These are phyloP conservation scores for Rhizomucor pusillus DNA, from an alignment of 371 early-diverging fungal genomes.

Conservation along the genomic window DNA sequence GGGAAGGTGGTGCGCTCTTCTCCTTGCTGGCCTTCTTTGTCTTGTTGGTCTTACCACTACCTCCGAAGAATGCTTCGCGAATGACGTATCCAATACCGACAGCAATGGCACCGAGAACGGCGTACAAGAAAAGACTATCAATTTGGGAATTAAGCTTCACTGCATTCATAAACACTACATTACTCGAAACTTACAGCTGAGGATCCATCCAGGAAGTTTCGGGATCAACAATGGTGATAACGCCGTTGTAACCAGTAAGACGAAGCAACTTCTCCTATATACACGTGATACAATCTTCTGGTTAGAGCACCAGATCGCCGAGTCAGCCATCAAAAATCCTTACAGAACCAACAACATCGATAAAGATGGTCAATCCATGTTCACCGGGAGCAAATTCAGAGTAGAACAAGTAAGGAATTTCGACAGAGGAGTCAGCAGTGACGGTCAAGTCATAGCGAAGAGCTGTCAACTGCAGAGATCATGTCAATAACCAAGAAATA, in stretches of 20 bases:
- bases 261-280: constrained; percentile 34
- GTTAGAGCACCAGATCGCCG: neutral
- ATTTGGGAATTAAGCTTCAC: no score
- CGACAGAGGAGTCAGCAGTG: constrained; percentile 27
- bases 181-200: constrained; percentile 39
- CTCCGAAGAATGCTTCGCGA: constrained; percentile 44
- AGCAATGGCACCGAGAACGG: constrained; percentile 39
- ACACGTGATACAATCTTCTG: no score
- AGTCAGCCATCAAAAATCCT: constrained; percentile 9
- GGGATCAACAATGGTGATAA: constrained; percentile 43
- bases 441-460: constrained; percentile 34
- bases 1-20: constrained; percentile 30
- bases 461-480: constrained; percentile 29
- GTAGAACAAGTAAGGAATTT: constrained; percentile 43
- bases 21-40: constrained; percentile 29
- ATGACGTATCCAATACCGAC: constrained; percentile 42
- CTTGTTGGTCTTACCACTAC: constrained; percentile 31
- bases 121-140: constrained; percentile 39
- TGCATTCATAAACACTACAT: neutral
- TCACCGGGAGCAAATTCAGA: constrained; percentile 49
- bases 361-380: constrained; percentile 34
- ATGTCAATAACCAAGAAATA: neutral
- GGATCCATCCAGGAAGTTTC: constrained; percentile 44
- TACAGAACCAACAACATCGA: constrained; percentile 43
- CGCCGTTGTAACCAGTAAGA: constrained; percentile 42